Evolutionary conservation across 768 basidiomycete genomes (phyloP), one percentile per base, ranked within the genome.

Genomic region (Cystobasidium ongulense): DNA sequence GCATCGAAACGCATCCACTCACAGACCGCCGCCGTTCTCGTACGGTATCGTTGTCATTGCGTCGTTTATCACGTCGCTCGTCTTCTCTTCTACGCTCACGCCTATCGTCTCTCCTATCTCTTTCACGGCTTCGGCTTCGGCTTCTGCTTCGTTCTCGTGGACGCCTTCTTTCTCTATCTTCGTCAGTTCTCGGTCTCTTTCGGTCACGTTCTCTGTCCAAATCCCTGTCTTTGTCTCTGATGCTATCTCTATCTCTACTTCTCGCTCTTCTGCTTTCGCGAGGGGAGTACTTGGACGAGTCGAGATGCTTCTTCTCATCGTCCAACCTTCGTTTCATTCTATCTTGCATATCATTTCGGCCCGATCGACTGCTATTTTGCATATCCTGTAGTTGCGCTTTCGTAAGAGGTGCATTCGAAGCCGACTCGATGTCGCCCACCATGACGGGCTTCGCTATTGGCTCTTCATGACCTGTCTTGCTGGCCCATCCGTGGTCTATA

Each of bases 401-500:
- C 3, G 57, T 7, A 4, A 61, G 29, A 3, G 57, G 31, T 10
- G 57, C 36, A 38, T 31, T 38, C 15, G 57, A 7, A 31, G 57
- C 31, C 2, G 36, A 31, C 3, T 33, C 57, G 8, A 61, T 31
- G 23, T 38, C 57, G 3, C 57, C 36, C 57, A 61, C 31, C 15
- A 31, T 61, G 15, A n/a, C 57, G 4, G 57, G 57, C 15, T 61
- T 31, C 3, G 57, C 57, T 31, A 61, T 31, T 61, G 57, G 36
- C 31, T 38, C 57, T 33, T 38, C 29, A 31, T 38, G 57, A 31
- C 36, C 31, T 13, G 31, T 64, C 35, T 64, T 64, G 63, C 35
- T 64, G 11, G 27, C 63, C 63, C 63, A 64, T 38, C 63, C 63
- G 63, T 23, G 63, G 38, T 64, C 63, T n/a, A 41, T 8, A 36